Base-by-base conservation (phyloP, 257 asterid species). In the Rauvolfia tetraphylla region DNA sequence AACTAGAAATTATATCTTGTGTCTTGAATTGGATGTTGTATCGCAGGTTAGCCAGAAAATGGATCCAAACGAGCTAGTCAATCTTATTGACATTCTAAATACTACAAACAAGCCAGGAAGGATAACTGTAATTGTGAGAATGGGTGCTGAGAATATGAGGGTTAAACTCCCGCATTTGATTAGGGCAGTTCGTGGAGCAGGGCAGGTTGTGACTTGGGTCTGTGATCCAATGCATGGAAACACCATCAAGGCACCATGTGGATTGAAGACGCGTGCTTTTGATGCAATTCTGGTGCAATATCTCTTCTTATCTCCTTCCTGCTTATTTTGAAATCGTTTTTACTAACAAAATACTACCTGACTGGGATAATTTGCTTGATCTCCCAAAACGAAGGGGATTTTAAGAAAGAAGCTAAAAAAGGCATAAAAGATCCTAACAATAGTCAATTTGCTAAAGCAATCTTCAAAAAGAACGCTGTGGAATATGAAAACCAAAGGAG, bases 141-240 rank as follows among this genome's bases (percentile, higher is more conserved):
- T 92, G 97, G 96, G 96, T 63, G 97, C 96, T 11, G 97, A 92
- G 87, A 92, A 89, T 80, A 89, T 92, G 96, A 88, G 97, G 74
- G 97, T 89, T 46, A 90, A 92, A 81, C 95, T 92, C 80, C 87
- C 93, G 31, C 90, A 89, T 79, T 86, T 92, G 87, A 86, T 92
- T 67, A 84, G 97, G 88, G 95, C 95, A 1, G 97, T 92, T 33
- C 91, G 97, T 53, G 70, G 90, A 75, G 93, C 97, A 0, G 96
- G 96, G 18, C 97, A 90, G 74, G 77, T 89, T 67, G 96, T 92
- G 17, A 92, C 96, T 72, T 92, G 97, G 97, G 96, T 92, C 10
- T 88, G 96, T 67, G 97, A 92, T 81, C 97, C 97, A 7, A 91
- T 91, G 97, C 97, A 91, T 18, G 96, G 96, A 61, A 91, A 91